Evolutionary conservation across 306 rosid species (phyloP), one percentile per base, ranked within the genome.

Genomic region (Inga oerstediana): DNA sequence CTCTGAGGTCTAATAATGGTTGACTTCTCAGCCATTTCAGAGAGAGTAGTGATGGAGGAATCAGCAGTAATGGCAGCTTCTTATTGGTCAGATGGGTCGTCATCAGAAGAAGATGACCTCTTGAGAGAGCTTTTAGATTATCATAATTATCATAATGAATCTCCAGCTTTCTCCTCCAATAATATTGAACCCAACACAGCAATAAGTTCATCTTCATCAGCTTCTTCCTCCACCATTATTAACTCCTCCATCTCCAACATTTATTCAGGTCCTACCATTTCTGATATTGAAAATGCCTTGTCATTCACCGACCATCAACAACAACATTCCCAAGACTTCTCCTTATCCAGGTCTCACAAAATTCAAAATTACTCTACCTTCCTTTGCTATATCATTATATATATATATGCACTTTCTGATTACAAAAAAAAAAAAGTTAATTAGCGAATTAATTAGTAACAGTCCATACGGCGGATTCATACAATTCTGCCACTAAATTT

Each of bases 211-310:
- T 2, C 56, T 3, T 49, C 56, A 45, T 48, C 52, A 48, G n/a
- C 62, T 17, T 20, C 76, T 77, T 77, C 87, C 16, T 49, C 54
- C 54, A 49, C 54, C 2, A 41, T 41, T 13, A 77, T 86, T 43
- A 89, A 84, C 80, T 85, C 66, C 74, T 44, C 91, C 76, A 65
- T 87, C 66, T 87, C 93, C 72, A 80, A 78, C 19, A 79, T 91
- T 80, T 91, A 92, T 82, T 92, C 94, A 13, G 96, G 93, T 16
- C 98, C 98, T 45, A 92, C 98, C 22, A 88, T 93, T 46, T 48
- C 75, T 48, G 98, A 92, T 83, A 88, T 93, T 61, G 96, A 96
- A 84, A 88, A 84, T 80, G 97, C 97, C 24, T 85, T 93, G 65
- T 88, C 91, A 20, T 83, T 82, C 0, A 88, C 89, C 10, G 70